Evolutionary conservation across 495 filamentous ascomycete species (phyloP), one percentile per base, ranked within the genome.

Genomic region (Polyplosphaeria fusca): DNA sequence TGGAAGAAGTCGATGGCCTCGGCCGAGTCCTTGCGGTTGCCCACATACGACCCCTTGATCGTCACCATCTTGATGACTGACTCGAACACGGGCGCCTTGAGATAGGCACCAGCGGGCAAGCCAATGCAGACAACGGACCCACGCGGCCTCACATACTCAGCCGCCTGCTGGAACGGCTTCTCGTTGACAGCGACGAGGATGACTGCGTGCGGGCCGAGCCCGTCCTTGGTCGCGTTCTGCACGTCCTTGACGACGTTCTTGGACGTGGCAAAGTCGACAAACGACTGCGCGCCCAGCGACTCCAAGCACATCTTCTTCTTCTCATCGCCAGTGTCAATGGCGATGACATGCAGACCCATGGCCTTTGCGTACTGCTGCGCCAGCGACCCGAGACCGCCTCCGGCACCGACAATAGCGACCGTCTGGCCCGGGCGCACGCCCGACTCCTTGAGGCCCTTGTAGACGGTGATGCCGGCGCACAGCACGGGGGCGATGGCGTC

Each of bases 11-110:
- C 91, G 40, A 96, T 72, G 5, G 91, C 91, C 70, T 96, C 91
- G 13, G 81, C 76, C 0, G 80, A 86, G 65, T 97, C 92, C 68
- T 87, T 82, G 40, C 88, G 81, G 71, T 92, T 95, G 38, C 91
- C 91, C 56, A 96, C 91, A 67, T 96, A 96, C 60, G 82, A 87
- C 39, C 91, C 91, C 77, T 88, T 90, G 79, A 97, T 96, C 60
- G 73, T 86, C 72, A 96, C 86, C 89, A 95, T 95, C 65, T 80
- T 79, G 60, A 91, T 79, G 23, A 96, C 91, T 2, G 86, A 86
- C 60, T 87, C 80, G 68, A 95, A 93, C 22, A 96, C 90, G 7
- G 88, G 86, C 2, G 91, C 91, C 53, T 81, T 80, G 43, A 95
- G 77, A 68, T 75, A 88, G 2, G 91, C 91, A 40, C 79, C 74